Evolutionary conservation across 1,139 yeast genomes (phyloP).

Genomic region (Kodamaea sp.): DNA sequence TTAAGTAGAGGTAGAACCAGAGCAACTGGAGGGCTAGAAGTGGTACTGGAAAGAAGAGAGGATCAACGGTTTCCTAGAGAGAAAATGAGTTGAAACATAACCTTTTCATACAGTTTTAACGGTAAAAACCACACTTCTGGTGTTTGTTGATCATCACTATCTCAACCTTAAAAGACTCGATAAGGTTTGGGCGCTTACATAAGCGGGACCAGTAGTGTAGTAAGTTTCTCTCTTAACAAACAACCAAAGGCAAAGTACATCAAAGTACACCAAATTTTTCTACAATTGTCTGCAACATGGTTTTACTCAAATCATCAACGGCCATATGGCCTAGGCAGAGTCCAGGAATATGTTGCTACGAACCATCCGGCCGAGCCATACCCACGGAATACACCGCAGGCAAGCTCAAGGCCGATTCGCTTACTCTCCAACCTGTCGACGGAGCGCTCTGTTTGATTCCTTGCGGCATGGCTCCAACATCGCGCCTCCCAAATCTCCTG

Average conservation of each 20-base stretch:
- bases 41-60: no score
- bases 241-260: background rate
- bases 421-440: constrained; percentile 77
- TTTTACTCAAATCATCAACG: constrained; percentile 86
- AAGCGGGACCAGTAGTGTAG: no score
- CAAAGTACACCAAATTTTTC: background rate
- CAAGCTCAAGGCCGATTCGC: constrained; percentile 72
- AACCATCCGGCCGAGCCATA: constrained; percentile 55
- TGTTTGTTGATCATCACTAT: no score
- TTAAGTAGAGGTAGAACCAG: background rate
- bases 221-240: no score
- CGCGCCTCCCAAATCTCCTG: constrained; percentile 19
- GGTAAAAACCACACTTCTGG: no score
- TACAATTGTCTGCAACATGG: constrained; percentile 76
- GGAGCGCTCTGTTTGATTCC: constrained; percentile 77
- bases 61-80: no score
- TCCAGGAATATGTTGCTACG: constrained; percentile 89
- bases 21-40: no score
- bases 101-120: no score
- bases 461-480: constrained; percentile 19
- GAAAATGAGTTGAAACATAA: no score
- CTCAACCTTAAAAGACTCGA: no score
- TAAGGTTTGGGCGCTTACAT: no score
- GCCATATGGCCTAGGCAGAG: constrained; percentile 83
- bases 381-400: constrained; percentile 21